Base-by-base conservation (phyloP, 2,329 filamentous ascomycete species). In the Malbranchea cinnamomea region DNA sequence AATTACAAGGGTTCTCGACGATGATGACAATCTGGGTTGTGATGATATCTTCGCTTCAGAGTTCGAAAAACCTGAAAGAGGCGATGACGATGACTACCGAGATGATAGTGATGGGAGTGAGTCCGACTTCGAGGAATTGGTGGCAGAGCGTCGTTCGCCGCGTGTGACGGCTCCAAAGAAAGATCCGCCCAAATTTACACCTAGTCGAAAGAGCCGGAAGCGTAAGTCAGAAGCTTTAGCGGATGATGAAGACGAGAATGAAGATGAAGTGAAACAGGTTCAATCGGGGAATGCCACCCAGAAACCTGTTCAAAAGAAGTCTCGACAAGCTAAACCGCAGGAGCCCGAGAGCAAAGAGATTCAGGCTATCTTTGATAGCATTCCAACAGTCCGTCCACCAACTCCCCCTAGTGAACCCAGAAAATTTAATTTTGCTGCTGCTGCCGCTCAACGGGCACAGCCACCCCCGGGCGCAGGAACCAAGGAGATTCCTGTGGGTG, bases 1-100 rank as follows among this genome's bases (percentile, higher is more conserved):
- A 57, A 53, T 41, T 50, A 47, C 49, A 52, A 37, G 33, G 37
- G 46, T 39, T 39, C 12, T 78, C 40, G 70, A 81, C 12, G 77
- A 80, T 31, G 75, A 74, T 19, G 65, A 68, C 5, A 71, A 81
- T 25, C 75, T 70, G 25, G 65, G 56, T 3, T 78, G 71, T n/a
- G 78, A 83, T 40, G 85, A 93, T 43, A 84, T 93, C 12, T 85
- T 85, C 52, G 78, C 76, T 9, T 75, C 78, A 3, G 74, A 81
- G 39, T 68, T 67, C 19, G 78, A 74, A 47, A 68, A 67, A 27
- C 60, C 68, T 25, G 71, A 67, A 33, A 65, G 69, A 8, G 48
- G 54, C 28, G 78, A 73, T 43, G 74, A 74, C 23, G 80, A 89
- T 46, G 76, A 82, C 31, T 82, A 85, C 33, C 66, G 70, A 35